Evolutionary conservation across 2,329 filamentous ascomycete genomes (phyloP), one percentile per base, ranked within the genome.

Genomic region (Cladophialophora bantiana): DNA sequence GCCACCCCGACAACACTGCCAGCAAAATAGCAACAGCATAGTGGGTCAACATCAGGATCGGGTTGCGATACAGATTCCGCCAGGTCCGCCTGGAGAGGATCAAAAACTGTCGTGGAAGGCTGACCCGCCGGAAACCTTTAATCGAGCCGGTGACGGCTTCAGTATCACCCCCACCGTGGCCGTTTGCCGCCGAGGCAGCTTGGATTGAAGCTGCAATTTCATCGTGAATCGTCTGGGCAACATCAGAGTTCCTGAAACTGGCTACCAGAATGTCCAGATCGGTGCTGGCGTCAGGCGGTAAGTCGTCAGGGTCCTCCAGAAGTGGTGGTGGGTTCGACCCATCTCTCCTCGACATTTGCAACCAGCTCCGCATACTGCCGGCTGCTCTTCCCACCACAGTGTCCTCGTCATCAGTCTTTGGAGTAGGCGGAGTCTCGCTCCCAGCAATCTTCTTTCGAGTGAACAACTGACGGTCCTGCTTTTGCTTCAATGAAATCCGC

Each of bases 21-120:
- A 99, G 86, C 0, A 98, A 82, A 68, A 99, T 98, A 7, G 95
- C 93, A 72, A 97, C 98, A 42, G 95, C 95, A 76, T 98, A 99
- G 80, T 99, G 95, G 0, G 94, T 97, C 65, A 99, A 86, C 95
- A 99, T 99, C 67, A 99, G 83, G 87, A 98, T 94, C 1, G 95
- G 95, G 77, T 99, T 97, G 65, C 95, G 89, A 82, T 99, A 98
- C 6, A 99, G 85, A 76, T 99, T 99, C 76, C 91, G 93, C 94
- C 94, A 99, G 0, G 95, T 99, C 54, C 95, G 88, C 74, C 89
- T 86, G 0, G 94, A 96, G 12, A 99, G 83, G 73, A 99, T 97
- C 62, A 89, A 76, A 78, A 99, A 98, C 78, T 99, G 95, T 52
- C 90, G 85, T 7, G 86, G 74, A 71, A 94, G 89, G 55, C 94